phyloP scores from a whole-genome alignment of 2,329 filamentous ascomycete genomes.

The Fusarium floridanum region DNA sequence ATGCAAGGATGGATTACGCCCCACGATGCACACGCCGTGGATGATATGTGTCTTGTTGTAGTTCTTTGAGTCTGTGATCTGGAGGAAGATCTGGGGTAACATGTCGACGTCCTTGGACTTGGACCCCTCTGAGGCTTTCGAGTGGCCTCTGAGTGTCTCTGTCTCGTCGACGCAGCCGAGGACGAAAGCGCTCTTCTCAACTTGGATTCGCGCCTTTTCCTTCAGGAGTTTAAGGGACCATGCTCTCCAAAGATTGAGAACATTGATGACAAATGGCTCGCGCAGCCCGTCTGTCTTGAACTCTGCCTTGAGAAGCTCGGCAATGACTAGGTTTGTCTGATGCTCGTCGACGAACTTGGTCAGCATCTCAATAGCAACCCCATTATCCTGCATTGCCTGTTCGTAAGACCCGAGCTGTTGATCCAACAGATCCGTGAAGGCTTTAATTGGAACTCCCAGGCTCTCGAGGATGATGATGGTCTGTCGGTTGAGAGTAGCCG shows the following conservation, averaged over 20 bases:
- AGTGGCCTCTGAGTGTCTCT: constrained; percentile 78
- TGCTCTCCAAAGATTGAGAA: constrained; percentile 86
- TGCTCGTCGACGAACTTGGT: constrained; percentile 87
- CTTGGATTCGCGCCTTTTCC: constrained; percentile 87
- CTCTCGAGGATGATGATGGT: constrained; percentile 87
- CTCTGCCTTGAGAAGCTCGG: constrained; percentile 81
- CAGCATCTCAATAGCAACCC: constrained; percentile 75
- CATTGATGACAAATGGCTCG: constrained; percentile 86
- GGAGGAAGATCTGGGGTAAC: constrained; percentile 90
- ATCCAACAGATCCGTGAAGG: constrained; percentile 77
- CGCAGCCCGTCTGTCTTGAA: constrained; percentile 73
- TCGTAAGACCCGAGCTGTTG: constrained; percentile 77
- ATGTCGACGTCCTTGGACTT: constrained; percentile 59
- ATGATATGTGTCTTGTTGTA: constrained; percentile 73
- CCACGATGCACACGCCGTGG: constrained; percentile 83
- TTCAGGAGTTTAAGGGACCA: constrained; percentile 93
- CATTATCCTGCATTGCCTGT: constrained; percentile 74
- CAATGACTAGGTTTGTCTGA: constrained; percentile 79
- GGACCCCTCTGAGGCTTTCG: constrained; percentile 57
- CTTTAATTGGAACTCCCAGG: constrained; percentile 75
- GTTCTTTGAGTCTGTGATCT: constrained; percentile 73
- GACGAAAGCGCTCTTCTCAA: constrained; percentile 87
- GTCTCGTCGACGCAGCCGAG: constrained; percentile 93
- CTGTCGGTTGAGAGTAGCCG: constrained; percentile 89
- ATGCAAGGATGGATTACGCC: constrained; percentile 93